phyloP scores from a whole-genome alignment of 345 rosid species.

The Combretum micranthum region DNA sequence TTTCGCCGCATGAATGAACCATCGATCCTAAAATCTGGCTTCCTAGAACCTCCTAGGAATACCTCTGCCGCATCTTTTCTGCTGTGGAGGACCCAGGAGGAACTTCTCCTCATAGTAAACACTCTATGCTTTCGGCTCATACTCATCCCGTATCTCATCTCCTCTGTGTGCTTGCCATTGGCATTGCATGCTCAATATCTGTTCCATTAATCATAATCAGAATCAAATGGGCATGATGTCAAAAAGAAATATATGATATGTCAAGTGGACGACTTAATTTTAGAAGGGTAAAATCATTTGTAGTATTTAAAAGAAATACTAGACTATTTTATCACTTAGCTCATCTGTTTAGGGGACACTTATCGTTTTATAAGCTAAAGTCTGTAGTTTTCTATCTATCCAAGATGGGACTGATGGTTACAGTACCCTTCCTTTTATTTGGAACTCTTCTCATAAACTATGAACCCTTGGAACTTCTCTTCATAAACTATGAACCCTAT shows the following conservation, averaged over 20 bases:
- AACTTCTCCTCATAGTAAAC: conserved; percentile 36
- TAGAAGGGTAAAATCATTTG: too few species aligned
- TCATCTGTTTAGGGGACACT: not conserved
- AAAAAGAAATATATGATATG: too few species aligned
- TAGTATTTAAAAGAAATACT: conserved; percentile 15
- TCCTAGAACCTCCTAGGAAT: conserved; percentile 17
- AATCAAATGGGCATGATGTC: too few species aligned
- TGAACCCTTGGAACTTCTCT: too few species aligned
- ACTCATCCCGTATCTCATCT: conserved; percentile 17
- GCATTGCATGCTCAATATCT: conserved; percentile 36
- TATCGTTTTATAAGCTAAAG: too few species aligned
- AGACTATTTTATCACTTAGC: not conserved
- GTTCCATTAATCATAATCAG: not conserved
- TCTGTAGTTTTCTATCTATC: not conserved
- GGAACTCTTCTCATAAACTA: too few species aligned
- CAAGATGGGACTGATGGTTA: conserved; percentile 1
- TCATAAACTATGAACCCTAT: not conserved
- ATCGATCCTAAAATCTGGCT: conserved; percentile 32
- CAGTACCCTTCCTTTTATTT: not conserved
- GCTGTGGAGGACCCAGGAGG: conserved; percentile 13
- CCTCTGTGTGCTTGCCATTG: conserved; percentile 44
- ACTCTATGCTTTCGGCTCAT: conserved; percentile 11
- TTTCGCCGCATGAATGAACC: conserved; percentile 33
- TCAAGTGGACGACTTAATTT: too few species aligned
- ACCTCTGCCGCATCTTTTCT: conserved; percentile 29